Evolutionary conservation across 192 early-diverging fungal species (phyloP).

Genomic region (Umbelopsis sp.): DNA sequence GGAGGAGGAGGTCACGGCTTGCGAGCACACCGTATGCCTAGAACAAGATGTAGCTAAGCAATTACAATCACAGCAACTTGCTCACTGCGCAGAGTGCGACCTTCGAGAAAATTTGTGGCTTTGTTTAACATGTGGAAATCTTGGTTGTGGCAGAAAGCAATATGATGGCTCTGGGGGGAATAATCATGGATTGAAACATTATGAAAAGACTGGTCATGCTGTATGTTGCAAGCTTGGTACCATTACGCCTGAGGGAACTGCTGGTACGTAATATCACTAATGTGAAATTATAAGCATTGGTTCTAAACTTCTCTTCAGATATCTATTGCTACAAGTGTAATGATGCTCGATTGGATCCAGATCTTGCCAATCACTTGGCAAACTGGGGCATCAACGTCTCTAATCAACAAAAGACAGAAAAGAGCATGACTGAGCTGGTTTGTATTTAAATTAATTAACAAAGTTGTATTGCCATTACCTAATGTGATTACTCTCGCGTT

Average conservation of each 20-base stretch:
- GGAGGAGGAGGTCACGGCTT: conserved; percentile 82
- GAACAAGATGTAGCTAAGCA: conserved; percentile 59
- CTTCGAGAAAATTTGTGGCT: conserved; percentile 95
- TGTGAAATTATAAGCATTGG: background rate
- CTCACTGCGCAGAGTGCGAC: conserved; percentile 83
- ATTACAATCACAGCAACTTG: conserved; percentile 52
- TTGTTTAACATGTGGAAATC: conserved; percentile 89
- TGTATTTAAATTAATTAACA: conserved; percentile 1
- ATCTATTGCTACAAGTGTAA: conserved; percentile 86
- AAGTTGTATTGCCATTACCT: background rate
- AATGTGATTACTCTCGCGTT: background rate
- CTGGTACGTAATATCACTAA: conserved; percentile 53
- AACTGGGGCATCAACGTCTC: conserved; percentile 90
- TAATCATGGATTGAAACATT: conserved; percentile 89
- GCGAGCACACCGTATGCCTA: conserved; percentile 78
- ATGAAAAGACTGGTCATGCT: conserved; percentile 75
- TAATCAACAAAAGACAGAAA: conserved; percentile 87
- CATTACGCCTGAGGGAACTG: conserved; percentile 96
- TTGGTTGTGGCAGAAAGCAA: conserved; percentile 94
- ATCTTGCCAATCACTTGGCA: conserved; percentile 75
- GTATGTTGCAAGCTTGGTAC: conserved; percentile 93
- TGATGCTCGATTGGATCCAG: conserved; percentile 77
- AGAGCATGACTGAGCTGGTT: conserved; percentile 88
- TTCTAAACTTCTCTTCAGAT: conserved; percentile 46
- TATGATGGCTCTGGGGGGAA: conserved; percentile 93